Base-by-base conservation (phyloP, 164 flowering plant genomes). In the Protea cynaroides region DNA sequence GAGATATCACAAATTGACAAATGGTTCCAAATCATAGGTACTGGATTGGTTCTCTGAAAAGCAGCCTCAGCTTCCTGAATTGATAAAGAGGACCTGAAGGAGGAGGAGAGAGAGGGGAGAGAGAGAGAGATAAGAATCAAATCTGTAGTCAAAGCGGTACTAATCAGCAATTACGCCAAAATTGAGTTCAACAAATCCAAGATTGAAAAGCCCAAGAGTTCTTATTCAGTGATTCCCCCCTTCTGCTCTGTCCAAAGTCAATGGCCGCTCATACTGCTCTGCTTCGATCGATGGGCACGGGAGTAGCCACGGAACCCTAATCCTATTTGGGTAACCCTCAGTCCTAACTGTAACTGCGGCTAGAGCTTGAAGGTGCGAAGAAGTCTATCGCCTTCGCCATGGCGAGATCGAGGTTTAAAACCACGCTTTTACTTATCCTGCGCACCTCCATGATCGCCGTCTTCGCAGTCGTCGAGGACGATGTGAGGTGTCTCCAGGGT, bases 401-500 rank as follows among this genome's bases (percentile, higher is more conserved):
- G 56, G 17, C 13, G 0, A 68, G 46, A 37, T 18, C 40, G 9
- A 61, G 44, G 21, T 6, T 7, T 15, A 22, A 19, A 25, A 13
- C 17, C 50, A 40, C 6, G 15, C 29, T 53, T 62, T 10, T 25
- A 15, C 7, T 57, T 24, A 8, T 65, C 19, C 43, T 56, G 12
- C 58, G 55, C 47, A 43, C 4, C 19, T 56, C 61, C 65, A 23
- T 36, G 15, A 13, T 58, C 40, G 23, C 46, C 13, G 22, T 19
- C 1, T 40, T 40, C 17, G 15, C 19, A 22, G 71, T 63, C 50
- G 37, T 52, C 9, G 82, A 82, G 55, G 83, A 76, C 63, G 83
- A 77, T 49, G 64, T 75, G 15, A 22, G n/a, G 18, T 80, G 83
- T 52, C 56, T 80, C 7, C 56, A 71, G 59, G 77, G 76, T 8